Evolutionary conservation across 2,329 filamentous ascomycete species (phyloP), one percentile per base, ranked within the genome.

Genomic region (Bipolaris zeicola): DNA sequence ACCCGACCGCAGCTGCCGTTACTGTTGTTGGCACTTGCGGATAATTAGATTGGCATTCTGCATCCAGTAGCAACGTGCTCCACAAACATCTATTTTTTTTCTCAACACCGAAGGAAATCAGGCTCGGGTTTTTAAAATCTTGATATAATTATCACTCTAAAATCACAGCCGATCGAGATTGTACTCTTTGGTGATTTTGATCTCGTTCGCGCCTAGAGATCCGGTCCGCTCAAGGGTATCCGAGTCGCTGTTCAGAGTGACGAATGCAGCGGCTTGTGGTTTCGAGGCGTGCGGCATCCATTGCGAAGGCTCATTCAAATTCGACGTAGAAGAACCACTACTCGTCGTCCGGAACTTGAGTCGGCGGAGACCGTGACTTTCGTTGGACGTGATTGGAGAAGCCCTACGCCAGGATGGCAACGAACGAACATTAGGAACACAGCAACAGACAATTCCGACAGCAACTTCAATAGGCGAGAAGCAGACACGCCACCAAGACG

Each of bases 401-500:
- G 61, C 43, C 11, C 52, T 50, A 20, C 52, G 54, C 62, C 62
- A 66, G 16, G 49, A 50, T 20, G 49, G 52, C 24, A 52, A 36
- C 2, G 56, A 52, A 52, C 55, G 42, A 42, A 65, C 52, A 42
- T 58, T 64, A 18, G 64, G 59, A n/a, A 66, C 52, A 16, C 61
- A 65, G 47, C 64, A 66, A 47, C 57, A 63, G 46, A 65, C 54
- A 28, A 65, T 65, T 18, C 58, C 64, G 16, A 63, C 58, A 8
- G 64, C 64, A 24, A 66, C 58, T 52, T 65, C 64, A 22, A 66
- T 64, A 8, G 64, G 62, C 11, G 62, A 63, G 33, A 65, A 63
- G 22, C 62, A 60, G 46, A 66, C 47, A 36, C 62, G 62, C 52
- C 62, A 64, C 64, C 64, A 66, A 2, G 64, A 57, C 3, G 64